Evolutionary conservation across 2,329 filamentous ascomycete species (phyloP).

Genomic region (Emergomyces orientalis): DNA sequence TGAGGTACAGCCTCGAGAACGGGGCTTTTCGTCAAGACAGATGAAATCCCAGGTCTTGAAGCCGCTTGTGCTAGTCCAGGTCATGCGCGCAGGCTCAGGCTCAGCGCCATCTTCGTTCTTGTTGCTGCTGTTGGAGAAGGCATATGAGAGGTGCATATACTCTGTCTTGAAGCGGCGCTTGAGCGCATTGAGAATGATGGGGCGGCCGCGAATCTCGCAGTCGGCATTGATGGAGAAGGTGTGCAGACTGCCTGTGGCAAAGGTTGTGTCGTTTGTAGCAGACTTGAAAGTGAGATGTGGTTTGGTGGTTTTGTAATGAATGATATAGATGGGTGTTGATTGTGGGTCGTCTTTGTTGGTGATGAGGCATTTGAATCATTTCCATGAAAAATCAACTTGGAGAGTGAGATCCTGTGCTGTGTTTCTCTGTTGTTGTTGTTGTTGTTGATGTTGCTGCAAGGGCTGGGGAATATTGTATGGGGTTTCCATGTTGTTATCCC

Average conservation of each 20-base stretch:
- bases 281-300: conserved; percentile 19
- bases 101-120: conserved; percentile 10
- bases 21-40: conserved; percentile 21
- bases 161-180: conserved; percentile 22
- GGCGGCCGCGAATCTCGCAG: conserved; percentile 21
- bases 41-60: conserved; percentile 27
- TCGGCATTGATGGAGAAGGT: conserved; percentile 22
- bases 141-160: conserved; percentile 24
- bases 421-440: neutral
- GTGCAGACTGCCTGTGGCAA: conserved; percentile 17
- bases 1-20: neutral
- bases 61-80: conserved; percentile 21
- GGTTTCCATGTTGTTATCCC: conserved; percentile 3
- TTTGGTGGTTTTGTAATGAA: conserved; percentile 16
- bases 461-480: neutral
- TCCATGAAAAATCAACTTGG: conserved; percentile 23
- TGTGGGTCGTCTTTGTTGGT: conserved; percentile 15
- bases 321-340: conserved; percentile 18
- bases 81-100: conserved; percentile 19
- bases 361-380: conserved; percentile 19
- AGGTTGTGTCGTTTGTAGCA: conserved; percentile 9
- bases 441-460: too few species aligned
- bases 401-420: conserved; percentile 11
- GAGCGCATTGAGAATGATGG: conserved; percentile 20
- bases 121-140: conserved; percentile 14